These are phyloP conservation scores for Tillandsia fasciculata DNA, from an alignment of 176 grass and related monocot species.

Conservation along the genomic window DNA sequence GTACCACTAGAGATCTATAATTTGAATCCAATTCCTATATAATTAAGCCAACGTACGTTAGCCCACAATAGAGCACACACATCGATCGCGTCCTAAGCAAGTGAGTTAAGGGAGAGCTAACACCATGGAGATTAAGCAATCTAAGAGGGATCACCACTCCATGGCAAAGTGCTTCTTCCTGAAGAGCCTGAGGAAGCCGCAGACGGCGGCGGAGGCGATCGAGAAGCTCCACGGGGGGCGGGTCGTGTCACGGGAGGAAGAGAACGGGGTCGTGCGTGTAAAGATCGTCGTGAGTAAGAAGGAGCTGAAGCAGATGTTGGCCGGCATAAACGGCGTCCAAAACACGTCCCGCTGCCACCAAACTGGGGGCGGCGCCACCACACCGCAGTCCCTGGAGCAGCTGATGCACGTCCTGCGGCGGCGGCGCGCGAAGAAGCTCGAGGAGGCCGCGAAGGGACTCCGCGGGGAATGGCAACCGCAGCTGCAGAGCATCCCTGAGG, in stretches of 20 bases:
- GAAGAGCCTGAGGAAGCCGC: conserved; percentile 2
- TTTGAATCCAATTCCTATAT: no score
- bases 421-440: conserved; percentile 17
- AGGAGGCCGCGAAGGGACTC: not conserved
- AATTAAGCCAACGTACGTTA: no score
- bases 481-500: conserved; percentile 88
- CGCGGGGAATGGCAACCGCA: conserved; percentile 37
- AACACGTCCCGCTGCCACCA: not conserved
- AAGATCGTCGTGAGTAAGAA: conserved; percentile 33
- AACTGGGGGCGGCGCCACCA: not conserved
- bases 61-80: not conserved
- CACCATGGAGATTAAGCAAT: not conserved
- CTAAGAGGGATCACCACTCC: conserved; percentile 2
- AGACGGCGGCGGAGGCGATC: not conserved
- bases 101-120: not conserved
- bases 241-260: conserved; percentile 14
- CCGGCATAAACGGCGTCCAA: conserved; percentile 7
- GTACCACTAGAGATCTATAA: no score
- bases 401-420: conserved; percentile 17
- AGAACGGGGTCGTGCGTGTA: conserved; percentile 23
- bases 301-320: conserved; percentile 29
- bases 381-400: conserved; percentile 22
- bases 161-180: conserved; percentile 19
- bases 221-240: conserved; percentile 17
- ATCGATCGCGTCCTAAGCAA: conserved; percentile 14